Evolutionary conservation across 1,284 basidiomycete genomes (phyloP).

Genomic region (Cutaneotrichosporon curvatum): DNA sequence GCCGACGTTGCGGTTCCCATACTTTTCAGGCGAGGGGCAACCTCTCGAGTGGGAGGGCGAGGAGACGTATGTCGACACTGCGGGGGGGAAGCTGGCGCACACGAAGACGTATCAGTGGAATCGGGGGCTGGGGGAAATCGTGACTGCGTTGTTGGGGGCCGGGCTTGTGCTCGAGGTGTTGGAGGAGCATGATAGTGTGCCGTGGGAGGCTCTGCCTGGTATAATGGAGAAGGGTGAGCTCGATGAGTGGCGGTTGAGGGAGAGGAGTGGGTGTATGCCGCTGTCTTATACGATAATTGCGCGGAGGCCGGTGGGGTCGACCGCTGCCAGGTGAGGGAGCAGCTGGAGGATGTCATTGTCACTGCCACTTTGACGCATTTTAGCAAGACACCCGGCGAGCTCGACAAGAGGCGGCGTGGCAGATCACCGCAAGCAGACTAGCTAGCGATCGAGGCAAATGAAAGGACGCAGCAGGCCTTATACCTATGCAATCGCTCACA

Average conservation of each 20-base stretch:
- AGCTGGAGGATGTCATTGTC: too few relatives aligned
- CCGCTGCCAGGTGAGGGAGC: background rate
- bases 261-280: constrained; percentile 1
- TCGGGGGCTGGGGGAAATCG: constrained; percentile 3
- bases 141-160: background rate
- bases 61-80: background rate
- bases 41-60: background rate
- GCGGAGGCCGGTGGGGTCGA: background rate
- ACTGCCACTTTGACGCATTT: too few relatives aligned
- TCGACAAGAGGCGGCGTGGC: too few relatives aligned
- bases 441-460: too few relatives aligned
- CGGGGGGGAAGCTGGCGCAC: background rate
- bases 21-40: background rate
- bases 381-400: too few relatives aligned
- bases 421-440: too few relatives aligned
- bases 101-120: constrained; percentile 6
- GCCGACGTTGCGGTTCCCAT: constrained; percentile 1
- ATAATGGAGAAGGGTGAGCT: constrained; percentile 4
- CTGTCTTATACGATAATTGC: constrained; percentile 3
- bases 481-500: too few relatives aligned
- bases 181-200: constrained; percentile 4
- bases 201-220: constrained; percentile 4
- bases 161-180: constrained; percentile 3
- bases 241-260: constrained; percentile 5
- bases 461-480: too few relatives aligned